Conservation (phyloP, 306 rosid genomes). For the Glycine soja region DNA sequence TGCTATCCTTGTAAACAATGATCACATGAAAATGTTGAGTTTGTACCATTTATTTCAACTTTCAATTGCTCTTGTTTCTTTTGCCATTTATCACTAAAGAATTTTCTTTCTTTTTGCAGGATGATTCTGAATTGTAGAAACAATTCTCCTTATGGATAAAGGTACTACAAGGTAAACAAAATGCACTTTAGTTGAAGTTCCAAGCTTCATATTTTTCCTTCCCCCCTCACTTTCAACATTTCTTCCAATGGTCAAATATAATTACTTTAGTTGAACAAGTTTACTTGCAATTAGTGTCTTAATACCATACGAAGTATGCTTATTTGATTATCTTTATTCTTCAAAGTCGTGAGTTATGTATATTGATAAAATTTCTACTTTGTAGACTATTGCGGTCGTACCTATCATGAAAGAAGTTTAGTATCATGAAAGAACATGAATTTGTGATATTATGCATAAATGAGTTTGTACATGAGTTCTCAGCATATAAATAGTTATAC, state of each 20-base stretch:
- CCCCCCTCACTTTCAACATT: not conserved
- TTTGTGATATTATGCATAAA: too few species aligned
- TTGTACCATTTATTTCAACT: not conserved
- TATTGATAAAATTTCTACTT: constrained; percentile 48
- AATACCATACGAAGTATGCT: not conserved
- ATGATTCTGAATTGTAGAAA: constrained; percentile 54
- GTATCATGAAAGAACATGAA: constrained; percentile 22
- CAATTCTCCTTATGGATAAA: constrained; percentile 78
- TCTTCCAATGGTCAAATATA: constrained; percentile 1
- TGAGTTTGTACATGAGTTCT: too few species aligned
- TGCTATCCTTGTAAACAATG: constrained; percentile 65
- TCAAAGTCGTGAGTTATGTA: constrained; percentile 29
- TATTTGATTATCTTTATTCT: constrained; percentile 24
- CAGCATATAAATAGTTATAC: too few species aligned
- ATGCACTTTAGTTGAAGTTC: constrained; percentile 11
- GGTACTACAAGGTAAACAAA: too few species aligned
- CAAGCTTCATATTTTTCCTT: constrained; percentile 5
- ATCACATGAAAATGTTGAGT: constrained; percentile 20
- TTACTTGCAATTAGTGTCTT: constrained; percentile 22
- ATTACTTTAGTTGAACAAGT: constrained; percentile 9
- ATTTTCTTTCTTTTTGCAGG: constrained; percentile 50
- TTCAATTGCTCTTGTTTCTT: constrained; percentile 1
- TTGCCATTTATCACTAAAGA: constrained; percentile 25
- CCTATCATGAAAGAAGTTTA: constrained; percentile 73
- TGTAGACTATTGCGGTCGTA: constrained; percentile 76